Percentiles rank a stretch among this genome's conserved stretches.
Evolutionary conservation across 257 asterid genomes (phyloP).

Genomic region (Rhazya stricta): DNA sequence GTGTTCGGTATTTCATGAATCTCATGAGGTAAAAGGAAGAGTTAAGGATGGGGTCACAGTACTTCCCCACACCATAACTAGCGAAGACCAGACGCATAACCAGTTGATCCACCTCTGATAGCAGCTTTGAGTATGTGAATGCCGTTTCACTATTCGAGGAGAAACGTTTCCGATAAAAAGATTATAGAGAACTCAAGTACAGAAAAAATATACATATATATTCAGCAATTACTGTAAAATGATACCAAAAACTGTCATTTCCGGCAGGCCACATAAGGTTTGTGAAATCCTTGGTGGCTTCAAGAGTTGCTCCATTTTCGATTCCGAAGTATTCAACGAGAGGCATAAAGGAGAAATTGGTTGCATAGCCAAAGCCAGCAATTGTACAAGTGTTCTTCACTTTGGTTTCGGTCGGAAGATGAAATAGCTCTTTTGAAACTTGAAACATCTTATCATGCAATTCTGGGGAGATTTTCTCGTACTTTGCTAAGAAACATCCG

Average conservation of each 20-base stretch:
- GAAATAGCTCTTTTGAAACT: conserved; percentile 43
- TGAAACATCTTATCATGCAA: conserved; percentile 49
- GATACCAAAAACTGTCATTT: conserved; percentile 47
- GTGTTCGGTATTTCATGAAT: conserved; percentile 55
- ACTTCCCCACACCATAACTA: conserved; percentile 54
- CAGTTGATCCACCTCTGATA: conserved; percentile 46
- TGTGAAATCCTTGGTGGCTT: conserved; percentile 55
- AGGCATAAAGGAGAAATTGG: conserved; percentile 59
- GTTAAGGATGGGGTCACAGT: conserved; percentile 34
- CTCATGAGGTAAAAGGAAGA: conserved; percentile 47
- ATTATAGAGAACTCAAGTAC: too few relatives aligned
- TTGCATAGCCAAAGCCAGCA: conserved; percentile 64
- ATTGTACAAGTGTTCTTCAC: conserved; percentile 41
- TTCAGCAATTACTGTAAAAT: too few relatives aligned
- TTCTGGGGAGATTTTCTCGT: conserved; percentile 41
- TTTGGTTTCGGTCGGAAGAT: conserved; percentile 48
- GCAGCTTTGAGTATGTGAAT: conserved; percentile 41
- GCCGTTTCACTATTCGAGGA: conserved; percentile 31
- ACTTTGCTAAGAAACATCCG: conserved; percentile 60
- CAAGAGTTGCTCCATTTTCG: conserved; percentile 48
- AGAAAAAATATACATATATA: too few relatives aligned
- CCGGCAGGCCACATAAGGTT: conserved; percentile 72
- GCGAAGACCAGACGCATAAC: conserved; percentile 56
- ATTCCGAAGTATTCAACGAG: conserved; percentile 64
- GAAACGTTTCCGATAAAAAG: too few relatives aligned